Evolutionary conservation across 2,329 filamentous ascomycete species (phyloP), one percentile per base, ranked within the genome.

Genomic region (Monilinia aucupariae): DNA sequence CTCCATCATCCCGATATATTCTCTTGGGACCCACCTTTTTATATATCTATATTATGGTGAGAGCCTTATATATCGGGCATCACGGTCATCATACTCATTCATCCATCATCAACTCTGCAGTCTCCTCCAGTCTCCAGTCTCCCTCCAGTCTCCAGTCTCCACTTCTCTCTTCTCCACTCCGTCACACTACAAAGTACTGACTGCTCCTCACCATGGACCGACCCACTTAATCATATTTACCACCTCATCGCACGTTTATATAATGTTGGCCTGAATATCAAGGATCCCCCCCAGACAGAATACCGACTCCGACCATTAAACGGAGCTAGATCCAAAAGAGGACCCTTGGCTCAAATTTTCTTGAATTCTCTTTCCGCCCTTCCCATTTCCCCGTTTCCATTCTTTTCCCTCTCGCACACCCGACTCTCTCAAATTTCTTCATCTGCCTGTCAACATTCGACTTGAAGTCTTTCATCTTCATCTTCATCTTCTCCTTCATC

Each of bases 391-490:
- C n/a, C 27, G 27, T 30, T 30, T 30, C 27, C 27, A 25, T 32
- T 62, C 59, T 48, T 60, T 47, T 59, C 55, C 32, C 55, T 34
- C 54, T 32, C 54, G 34, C 54, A 59, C 47, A n/a, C 27, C 27
- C 27, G n/a, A n/a, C n/a, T n/a, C 27, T 30, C 27, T 30, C 27
- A 30, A 30, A 30, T 6, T 30, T 30, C 45, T 59, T 52, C 53
- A 43, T 62, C 34, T 59, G 47, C 17, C 39, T 59, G 52, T 63
- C 51, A 56, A 53, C 52, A 43, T 43, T 64, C 50, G 32, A 49
- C n/a, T n/a, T n/a, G n/a, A 55, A 45, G 25, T 56, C 49, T 62
- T 53, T 55, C 51, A 64, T 63, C n/a, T n/a, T n/a, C n/a, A n/a
- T n/a, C n/a, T n/a, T n/a, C n/a, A n/a, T n/a, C n/a, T n/a, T n/a